phyloP scores from a whole-genome alignment of 2,329 filamentous ascomycete genomes.

The Calonectria pseudoturangicola region DNA sequence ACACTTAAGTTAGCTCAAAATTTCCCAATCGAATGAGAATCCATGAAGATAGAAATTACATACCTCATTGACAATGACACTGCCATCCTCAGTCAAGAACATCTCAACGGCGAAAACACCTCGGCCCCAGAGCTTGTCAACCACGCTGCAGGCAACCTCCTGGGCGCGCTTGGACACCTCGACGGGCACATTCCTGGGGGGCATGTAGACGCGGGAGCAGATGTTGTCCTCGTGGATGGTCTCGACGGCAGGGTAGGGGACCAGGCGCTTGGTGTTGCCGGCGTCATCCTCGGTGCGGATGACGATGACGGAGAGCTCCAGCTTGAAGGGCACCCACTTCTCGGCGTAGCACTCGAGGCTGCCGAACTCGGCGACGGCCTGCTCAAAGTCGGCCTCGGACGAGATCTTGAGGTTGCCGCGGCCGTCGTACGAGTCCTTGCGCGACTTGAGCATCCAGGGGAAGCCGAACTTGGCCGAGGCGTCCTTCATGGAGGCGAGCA shows the following conservation, averaged over 20 bases:
- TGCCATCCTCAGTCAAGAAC: conserved; percentile 86
- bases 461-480: conserved; percentile 82
- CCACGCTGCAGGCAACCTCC: conserved; percentile 85
- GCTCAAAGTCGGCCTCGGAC: conserved; percentile 68
- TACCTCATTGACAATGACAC: conserved; percentile 43
- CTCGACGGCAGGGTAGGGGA: conserved; percentile 93
- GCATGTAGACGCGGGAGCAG: conserved; percentile 93
- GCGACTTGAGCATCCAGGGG: conserved; percentile 94
- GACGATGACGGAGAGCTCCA: conserved; percentile 95
- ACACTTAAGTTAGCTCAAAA: conserved; percentile 50
- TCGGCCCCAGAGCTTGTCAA: conserved; percentile 87
- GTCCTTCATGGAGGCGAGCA: conserved; percentile 76
- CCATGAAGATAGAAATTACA: background rate
- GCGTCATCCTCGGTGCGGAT: conserved; percentile 86
- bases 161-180: conserved; percentile 80
- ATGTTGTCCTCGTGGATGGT: conserved; percentile 97
- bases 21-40: background rate
- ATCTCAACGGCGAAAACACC: conserved; percentile 98
- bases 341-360: conserved; percentile 88
- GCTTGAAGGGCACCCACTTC: conserved; percentile 89
- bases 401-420: conserved; percentile 77
- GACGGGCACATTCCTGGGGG: conserved; percentile 81
- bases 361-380: conserved; percentile 82
- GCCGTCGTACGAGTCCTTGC: conserved; percentile 95
- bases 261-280: conserved; percentile 68